These are phyloP conservation scores for Penicillium sp. DNA, from an alignment of 2,329 filamentous ascomycete genomes.

Conservation along the genomic window DNA sequence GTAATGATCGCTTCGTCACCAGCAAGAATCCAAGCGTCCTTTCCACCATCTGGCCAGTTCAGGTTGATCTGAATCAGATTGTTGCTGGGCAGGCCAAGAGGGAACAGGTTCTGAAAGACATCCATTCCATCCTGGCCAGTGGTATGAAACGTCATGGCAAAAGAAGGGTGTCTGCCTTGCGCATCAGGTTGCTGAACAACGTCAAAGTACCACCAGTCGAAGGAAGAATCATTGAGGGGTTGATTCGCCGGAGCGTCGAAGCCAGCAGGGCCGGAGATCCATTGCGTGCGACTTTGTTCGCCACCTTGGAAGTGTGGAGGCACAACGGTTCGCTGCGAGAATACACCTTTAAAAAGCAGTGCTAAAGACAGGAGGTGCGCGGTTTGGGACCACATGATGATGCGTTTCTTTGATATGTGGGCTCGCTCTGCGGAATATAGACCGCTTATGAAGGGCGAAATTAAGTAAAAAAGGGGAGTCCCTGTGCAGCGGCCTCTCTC, in stretches of 20 bases:
- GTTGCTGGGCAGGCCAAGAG: background rate
- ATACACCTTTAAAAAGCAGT: background rate
- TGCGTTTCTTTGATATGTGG: background rate
- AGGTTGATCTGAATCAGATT: background rate
- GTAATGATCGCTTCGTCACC: background rate
- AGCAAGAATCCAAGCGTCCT: background rate
- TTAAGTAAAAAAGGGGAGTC: too few species aligned
- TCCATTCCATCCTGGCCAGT: conserved; percentile 1
- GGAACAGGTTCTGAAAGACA: background rate
- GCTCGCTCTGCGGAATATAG: background rate
- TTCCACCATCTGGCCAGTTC: background rate
- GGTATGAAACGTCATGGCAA: conserved; percentile 1
- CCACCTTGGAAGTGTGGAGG: background rate
- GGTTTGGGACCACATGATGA: background rate
- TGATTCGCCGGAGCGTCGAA: background rate
- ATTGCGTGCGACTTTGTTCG: background rate
- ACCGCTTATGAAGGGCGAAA: too few species aligned
- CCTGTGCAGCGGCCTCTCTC: background rate
- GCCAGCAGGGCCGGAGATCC: background rate
- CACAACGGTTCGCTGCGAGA: background rate
- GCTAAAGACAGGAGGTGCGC: background rate
- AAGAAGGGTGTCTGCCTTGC: background rate
- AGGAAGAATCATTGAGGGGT: background rate
- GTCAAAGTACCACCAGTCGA: conserved; percentile 9
- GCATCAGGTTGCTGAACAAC: background rate